Evolutionary conservation across 2,329 filamentous ascomycete genomes (phyloP).

Genomic region (Seiridium unicorne): DNA sequence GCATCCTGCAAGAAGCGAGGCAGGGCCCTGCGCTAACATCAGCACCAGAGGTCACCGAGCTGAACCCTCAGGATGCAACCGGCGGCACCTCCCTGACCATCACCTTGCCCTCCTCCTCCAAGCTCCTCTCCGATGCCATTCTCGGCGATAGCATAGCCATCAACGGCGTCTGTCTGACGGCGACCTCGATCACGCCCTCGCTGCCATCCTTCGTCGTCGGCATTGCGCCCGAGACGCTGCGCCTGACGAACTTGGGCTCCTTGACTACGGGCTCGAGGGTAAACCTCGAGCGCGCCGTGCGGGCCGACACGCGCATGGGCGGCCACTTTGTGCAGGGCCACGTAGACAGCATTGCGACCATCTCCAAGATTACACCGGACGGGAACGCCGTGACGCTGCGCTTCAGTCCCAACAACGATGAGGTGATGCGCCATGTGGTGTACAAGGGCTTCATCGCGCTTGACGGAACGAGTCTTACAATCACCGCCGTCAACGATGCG

Average conservation of each 20-base stretch:
- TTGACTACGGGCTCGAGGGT: slow-evolving; percentile 67
- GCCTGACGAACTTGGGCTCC: slow-evolving; percentile 87
- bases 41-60: slow-evolving; percentile 71
- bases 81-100: slow-evolving; percentile 92
- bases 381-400: slow-evolving; percentile 89
- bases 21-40: not conserved
- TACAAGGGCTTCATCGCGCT: slow-evolving; percentile 96
- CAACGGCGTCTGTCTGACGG: slow-evolving; percentile 94
- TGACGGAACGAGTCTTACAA: slow-evolving; percentile 90
- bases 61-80: slow-evolving; percentile 77
- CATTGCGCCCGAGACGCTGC: slow-evolving; percentile 91
- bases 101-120: slow-evolving; percentile 60
- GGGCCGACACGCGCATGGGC: slow-evolving; percentile 90
- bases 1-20: not conserved
- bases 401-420: slow-evolving; percentile 67
- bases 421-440: slow-evolving; percentile 81
- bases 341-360: slow-evolving; percentile 83
- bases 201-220: slow-evolving; percentile 77
- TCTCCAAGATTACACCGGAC: slow-evolving; percentile 72
- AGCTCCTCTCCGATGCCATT: slow-evolving; percentile 79
- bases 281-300: slow-evolving; percentile 92
- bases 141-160: slow-evolving; percentile 92
- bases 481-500: slow-evolving; percentile 80
- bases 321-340: slow-evolving; percentile 98
- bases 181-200: slow-evolving; percentile 47